Evolutionary conservation across 2,329 filamentous ascomycete species (phyloP).

Genomic region (Xylariaceae sp.): DNA sequence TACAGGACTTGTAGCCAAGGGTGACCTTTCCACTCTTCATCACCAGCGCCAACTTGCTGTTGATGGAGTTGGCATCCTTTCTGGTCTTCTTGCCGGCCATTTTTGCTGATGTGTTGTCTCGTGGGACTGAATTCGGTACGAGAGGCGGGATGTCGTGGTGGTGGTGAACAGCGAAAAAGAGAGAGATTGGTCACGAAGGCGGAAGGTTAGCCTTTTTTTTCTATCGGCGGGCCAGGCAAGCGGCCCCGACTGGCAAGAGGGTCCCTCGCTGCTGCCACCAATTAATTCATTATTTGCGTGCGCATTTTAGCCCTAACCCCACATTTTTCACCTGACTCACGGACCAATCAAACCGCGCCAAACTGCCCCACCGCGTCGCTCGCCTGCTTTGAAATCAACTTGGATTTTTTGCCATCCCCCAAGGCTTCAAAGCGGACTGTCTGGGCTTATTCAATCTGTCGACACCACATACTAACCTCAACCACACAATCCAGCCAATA

Average conservation of each 20-base stretch:
- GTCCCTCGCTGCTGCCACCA: background rate
- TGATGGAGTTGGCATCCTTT: conserved; percentile 73
- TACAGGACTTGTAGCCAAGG: conserved; percentile 77
- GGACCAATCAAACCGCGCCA: conserved; percentile 17
- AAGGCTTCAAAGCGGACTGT: conserved; percentile 31
- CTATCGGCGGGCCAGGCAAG: background rate
- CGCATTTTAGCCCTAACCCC: conserved; percentile 35
- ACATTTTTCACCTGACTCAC: conserved; percentile 24
- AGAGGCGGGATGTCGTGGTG: conserved; percentile 5
- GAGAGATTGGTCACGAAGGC: background rate
- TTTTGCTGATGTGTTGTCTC: conserved; percentile 37
- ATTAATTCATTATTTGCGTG: conserved; percentile 19
- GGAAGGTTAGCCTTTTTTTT: conserved; percentile 4
- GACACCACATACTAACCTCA: conserved; percentile 32
- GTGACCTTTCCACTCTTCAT: conserved; percentile 58
- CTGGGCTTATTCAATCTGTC: conserved; percentile 26
- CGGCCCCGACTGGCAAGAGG: background rate
- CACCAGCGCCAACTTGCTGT: conserved; percentile 41
- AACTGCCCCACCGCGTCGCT: conserved; percentile 25
- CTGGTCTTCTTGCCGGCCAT: conserved; percentile 73
- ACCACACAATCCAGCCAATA: conserved; percentile 38
- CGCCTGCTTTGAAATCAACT: conserved; percentile 53
- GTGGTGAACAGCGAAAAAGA: conserved; percentile 7
- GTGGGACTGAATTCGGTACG: conserved; percentile 1
- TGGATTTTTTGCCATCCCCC: conserved; percentile 29